These are phyloP conservation scores for Coemansia sp. DNA, from an alignment of 192 early-diverging fungal species.

Conservation along the genomic window DNA sequence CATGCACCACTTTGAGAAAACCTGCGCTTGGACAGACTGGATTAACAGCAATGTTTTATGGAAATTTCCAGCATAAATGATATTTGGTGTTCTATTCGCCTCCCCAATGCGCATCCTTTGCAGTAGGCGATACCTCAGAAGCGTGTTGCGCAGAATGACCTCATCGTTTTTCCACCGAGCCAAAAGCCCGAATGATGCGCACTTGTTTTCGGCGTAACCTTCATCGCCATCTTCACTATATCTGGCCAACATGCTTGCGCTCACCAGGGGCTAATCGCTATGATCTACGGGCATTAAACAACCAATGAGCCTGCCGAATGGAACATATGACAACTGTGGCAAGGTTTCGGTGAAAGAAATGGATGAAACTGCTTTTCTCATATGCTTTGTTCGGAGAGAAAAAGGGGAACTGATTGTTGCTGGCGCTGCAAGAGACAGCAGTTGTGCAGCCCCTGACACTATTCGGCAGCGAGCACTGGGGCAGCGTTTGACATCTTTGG, in stretches of 20 bases:
- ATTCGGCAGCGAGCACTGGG: not conserved
- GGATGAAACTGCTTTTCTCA: not conserved
- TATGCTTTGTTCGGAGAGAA: not conserved
- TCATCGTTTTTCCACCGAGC: not conserved
- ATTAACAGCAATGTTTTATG: not conserved
- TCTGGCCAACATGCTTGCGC: not conserved
- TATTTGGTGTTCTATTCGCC: not conserved
- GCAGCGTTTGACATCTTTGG: not conserved
- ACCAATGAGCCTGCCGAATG: not conserved
- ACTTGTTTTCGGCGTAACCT: too few species aligned
- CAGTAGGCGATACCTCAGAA: not conserved
- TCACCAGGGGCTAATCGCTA: constrained; percentile 1
- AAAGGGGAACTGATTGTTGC: not conserved
- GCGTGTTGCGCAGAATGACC: not conserved
- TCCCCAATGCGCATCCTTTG: constrained; percentile 2
- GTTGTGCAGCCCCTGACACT: not conserved
- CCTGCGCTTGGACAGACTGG: not conserved
- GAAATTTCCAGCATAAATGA: not conserved
- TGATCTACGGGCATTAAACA: constrained; percentile 7
- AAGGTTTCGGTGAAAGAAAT: not conserved
- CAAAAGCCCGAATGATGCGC: not conserved
- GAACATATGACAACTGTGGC: constrained; percentile 5
- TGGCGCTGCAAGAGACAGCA: not conserved
- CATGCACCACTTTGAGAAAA: not conserved
- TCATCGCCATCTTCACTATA: not conserved